These are phyloP conservation scores for Allium sativum DNA, from an alignment of 106 monocot genomes.

Conservation along the genomic window DNA sequence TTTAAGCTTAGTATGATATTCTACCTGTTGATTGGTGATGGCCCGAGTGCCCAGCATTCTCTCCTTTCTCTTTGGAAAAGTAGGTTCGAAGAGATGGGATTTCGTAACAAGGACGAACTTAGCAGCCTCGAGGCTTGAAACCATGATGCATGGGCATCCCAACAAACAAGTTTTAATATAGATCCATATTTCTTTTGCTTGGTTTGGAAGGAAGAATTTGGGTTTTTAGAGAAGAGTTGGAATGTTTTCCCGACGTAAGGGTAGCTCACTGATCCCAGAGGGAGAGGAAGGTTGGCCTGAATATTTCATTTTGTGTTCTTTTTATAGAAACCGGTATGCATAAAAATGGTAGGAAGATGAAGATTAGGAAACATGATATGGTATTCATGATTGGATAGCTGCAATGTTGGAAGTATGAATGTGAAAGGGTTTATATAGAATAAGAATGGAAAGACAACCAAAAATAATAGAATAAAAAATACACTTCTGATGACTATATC, in stretches of 20 bases:
- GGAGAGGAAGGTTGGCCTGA: slow-evolving; percentile 8
- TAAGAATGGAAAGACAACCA: no score
- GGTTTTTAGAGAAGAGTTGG: slow-evolving; percentile 55
- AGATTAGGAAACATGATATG: no score
- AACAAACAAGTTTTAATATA: slow-evolving; percentile 86
- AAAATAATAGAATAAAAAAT: no score
- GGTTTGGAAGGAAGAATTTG: slow-evolving; percentile 37
- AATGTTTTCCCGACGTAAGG: slow-evolving; percentile 65
- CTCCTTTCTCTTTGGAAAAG: slow-evolving; percentile 92
- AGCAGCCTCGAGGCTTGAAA: slow-evolving; percentile 47
- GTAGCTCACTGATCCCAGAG: slow-evolving; percentile 64
- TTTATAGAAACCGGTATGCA: no score
- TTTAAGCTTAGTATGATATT: slow-evolving; percentile 56
- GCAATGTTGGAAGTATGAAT: no score
- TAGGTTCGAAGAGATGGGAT: slow-evolving; percentile 85
- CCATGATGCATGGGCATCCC: slow-evolving; percentile 54
- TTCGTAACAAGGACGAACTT: slow-evolving; percentile 67
- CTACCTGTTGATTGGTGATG: slow-evolving; percentile 85
- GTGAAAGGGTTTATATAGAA: no score
- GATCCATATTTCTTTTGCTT: slow-evolving; percentile 46
- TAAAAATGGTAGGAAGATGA: no score
- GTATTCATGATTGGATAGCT: no score
- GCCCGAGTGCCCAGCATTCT: slow-evolving; percentile 74
- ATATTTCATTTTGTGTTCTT: no score
- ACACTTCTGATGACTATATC: no score